These are phyloP conservation scores for Plantago lanceolata DNA, from an alignment of 305 asterid genomes.

Conservation along the genomic window DNA sequence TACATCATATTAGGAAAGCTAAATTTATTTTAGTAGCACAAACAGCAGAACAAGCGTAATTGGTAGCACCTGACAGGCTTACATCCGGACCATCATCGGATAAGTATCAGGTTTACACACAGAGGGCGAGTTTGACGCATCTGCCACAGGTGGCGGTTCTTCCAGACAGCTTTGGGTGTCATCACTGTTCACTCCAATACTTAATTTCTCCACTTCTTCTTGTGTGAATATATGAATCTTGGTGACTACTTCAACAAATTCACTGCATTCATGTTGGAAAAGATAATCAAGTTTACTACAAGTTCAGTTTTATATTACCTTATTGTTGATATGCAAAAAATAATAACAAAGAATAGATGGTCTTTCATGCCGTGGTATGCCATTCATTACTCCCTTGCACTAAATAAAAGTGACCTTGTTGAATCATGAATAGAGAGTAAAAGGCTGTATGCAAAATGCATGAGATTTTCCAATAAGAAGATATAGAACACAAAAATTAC, in stretches of 20 bases:
- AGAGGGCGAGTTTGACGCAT: slow-evolving; percentile 71
- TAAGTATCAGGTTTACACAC: slow-evolving; percentile 64
- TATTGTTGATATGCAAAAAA: background rate
- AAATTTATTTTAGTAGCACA: slow-evolving; percentile 15
- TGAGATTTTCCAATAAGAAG: background rate
- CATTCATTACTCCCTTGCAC: background rate
- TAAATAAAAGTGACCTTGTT: background rate
- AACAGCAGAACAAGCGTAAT: background rate
- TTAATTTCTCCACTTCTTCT: slow-evolving; percentile 93
- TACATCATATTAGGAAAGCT: background rate
- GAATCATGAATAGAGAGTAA: background rate
- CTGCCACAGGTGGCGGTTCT: slow-evolving; percentile 40
- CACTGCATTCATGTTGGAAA: slow-evolving; percentile 42
- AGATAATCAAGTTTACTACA: slow-evolving; percentile 1
- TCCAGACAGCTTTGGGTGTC: slow-evolving; percentile 93
- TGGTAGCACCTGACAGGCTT: slow-evolving; percentile 21
- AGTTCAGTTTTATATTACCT: background rate
- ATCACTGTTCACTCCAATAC: slow-evolving; percentile 61
- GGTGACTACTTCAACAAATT: slow-evolving; percentile 70
- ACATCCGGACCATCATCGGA: slow-evolving; percentile 45
- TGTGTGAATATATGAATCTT: slow-evolving; percentile 87
- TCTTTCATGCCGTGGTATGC: background rate
- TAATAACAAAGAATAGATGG: background rate
- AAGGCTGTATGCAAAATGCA: background rate
- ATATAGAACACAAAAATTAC: background rate